Conservation (phyloP, 176 grass and related monocot genomes). For the Luzula sylvatica region DNA sequence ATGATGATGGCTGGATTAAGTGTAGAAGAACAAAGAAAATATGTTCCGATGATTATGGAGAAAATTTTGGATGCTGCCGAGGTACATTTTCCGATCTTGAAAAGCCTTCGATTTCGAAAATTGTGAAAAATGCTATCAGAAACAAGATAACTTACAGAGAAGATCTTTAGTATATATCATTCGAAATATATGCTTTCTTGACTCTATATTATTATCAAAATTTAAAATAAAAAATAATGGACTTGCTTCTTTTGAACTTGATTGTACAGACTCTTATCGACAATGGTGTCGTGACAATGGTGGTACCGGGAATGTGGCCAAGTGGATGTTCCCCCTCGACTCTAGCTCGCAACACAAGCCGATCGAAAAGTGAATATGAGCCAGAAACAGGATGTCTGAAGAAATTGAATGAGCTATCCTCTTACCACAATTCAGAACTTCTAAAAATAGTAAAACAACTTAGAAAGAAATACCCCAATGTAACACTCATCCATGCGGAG, state of each 20-base stretch:
- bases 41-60: slow-evolving; percentile 1
- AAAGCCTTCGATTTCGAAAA: too few species aligned
- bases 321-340: background rate
- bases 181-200: too few species aligned
- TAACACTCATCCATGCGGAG: background rate
- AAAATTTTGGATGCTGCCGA: slow-evolving; percentile 22
- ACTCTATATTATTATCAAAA: too few species aligned
- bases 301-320: background rate
- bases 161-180: too few species aligned
- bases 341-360: background rate
- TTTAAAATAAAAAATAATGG: too few species aligned
- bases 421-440: slow-evolving; percentile 9
- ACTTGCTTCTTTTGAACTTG: too few species aligned
- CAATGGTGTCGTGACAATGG: background rate
- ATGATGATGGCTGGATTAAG: background rate
- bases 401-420: background rate
- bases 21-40: background rate
- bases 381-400: slow-evolving; percentile 4
- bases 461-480: background rate
- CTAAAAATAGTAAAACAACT: background rate
- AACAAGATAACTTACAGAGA: too few species aligned
- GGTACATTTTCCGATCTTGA: slow-evolving; percentile 11
- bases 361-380: background rate
- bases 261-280: background rate
- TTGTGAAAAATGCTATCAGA: background rate